phyloP scores from a whole-genome alignment of 495 filamentous ascomycete genomes.

The Aspergillus bridgeri region DNA sequence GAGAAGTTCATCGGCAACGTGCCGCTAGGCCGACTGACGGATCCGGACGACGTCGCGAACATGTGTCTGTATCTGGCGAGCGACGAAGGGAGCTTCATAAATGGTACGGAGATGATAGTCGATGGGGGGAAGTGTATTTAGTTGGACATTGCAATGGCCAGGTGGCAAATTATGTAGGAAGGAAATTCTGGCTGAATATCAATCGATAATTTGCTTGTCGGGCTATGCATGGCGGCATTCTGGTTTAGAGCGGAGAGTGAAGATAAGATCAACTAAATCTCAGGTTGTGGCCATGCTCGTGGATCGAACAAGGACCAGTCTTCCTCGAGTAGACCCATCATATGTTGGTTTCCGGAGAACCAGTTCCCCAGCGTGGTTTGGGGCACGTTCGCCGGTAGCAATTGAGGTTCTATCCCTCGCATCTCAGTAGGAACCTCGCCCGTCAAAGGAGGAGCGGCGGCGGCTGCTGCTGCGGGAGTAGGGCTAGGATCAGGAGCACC shows the following conservation, averaged over 20 bases:
- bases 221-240: neutral
- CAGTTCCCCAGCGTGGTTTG: constrained; percentile 56
- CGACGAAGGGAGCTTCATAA: constrained; percentile 66
- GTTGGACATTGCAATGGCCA: neutral
- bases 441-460: neutral
- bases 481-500: neutral
- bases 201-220: neutral
- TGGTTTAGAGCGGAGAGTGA: neutral
- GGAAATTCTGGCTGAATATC: neutral
- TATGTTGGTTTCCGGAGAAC: constrained; percentile 65
- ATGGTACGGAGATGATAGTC: constrained; percentile 52
- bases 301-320: constrained; percentile 54
- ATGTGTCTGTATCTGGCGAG: constrained; percentile 65
- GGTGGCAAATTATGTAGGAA: neutral
- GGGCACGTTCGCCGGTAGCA: constrained; percentile 14
- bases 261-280: neutral
- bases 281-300: constrained; percentile 6
- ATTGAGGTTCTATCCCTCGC: constrained; percentile 9
- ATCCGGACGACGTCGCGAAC: constrained; percentile 63
- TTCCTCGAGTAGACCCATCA: constrained; percentile 61
- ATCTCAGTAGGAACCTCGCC: constrained; percentile 11
- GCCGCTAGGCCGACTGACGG: constrained; percentile 61
- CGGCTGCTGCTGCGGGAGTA: neutral
- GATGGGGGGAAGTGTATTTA: constrained; percentile 40
- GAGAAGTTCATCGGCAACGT: constrained; percentile 64